Base-by-base conservation (phyloP, 768 basidiomycete species). In the Leccinum obscurum region DNA sequence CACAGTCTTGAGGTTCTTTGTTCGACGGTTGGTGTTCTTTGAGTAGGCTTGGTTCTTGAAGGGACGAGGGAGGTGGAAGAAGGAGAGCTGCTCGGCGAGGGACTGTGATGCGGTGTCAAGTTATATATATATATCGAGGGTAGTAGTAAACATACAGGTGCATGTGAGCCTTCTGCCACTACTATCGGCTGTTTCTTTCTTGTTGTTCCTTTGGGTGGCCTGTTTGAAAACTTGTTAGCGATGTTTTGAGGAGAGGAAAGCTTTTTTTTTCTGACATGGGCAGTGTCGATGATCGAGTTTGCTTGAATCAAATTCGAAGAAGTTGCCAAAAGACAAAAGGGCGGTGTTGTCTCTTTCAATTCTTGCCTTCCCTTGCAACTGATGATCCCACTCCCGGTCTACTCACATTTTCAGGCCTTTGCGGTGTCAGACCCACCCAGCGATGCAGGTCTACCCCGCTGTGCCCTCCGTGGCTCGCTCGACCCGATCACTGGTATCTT, bases 1-100 rank as follows among this genome's bases (percentile, higher is more conserved):
- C 2, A 94, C 86, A 3, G 85, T 80, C 75, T 93, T 94, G 67
- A 92, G 70, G 64, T 92, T 91, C 78, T 90, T 92, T 22, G 89
- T 84, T 22, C 91, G 80, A 8, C 90, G 80, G 60, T 85, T 89
- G 7, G 81, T 68, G 65, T 91, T 90, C 74, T 88, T 91, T 7
- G 78, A 78, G 66, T 91, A 90, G 28, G 79, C 71, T 1, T 84
- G 80, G 64, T 87, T 91, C 74, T 94, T 94, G 78, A 93, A 93
- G 0, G 90, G 88, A 1, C 88, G 81, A 0, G 88, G 86, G 28
- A 73, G 73, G 58, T 90, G 83, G 3, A 89, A 76, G 66, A 88
- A 89, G 0, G 91, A 93, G 17, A 92, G 75, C 56, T 89, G 85
- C 65, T 90, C 90, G 10, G 85, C 86, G 51, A 92, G 76, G 41